A percentile compares a stretch with the other conserved stretches of the same genome.
Evolutionary conservation across 495 filamentous ascomycete genomes (phyloP).

Genomic region (Xylaria palmicola): DNA sequence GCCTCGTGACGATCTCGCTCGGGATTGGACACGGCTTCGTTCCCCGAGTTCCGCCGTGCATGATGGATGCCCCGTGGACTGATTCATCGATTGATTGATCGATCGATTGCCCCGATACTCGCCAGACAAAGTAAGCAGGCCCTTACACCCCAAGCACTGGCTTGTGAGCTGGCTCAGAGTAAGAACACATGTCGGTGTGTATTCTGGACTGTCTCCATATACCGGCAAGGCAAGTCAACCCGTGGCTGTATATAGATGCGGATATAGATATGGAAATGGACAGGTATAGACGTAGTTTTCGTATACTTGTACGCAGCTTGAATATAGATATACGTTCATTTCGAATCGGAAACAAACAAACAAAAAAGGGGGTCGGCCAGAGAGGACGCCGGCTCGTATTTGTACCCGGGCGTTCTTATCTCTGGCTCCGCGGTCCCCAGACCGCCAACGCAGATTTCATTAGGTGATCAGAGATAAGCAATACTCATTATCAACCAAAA

Average conservation of each 20-base stretch:
- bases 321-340: not conserved
- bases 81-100: not conserved
- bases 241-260: too few relatives aligned
- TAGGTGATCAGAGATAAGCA: slow-evolving; percentile 15
- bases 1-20: slow-evolving; percentile 1
- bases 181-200: too few relatives aligned
- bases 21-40: not conserved
- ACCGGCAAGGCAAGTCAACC: too few relatives aligned
- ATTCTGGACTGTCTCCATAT: too few relatives aligned
- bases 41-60: not conserved
- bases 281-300: not conserved
- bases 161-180: too few relatives aligned
- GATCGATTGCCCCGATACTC: too few relatives aligned
- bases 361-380: too few relatives aligned
- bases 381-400: slow-evolving; percentile 9
- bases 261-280: too few relatives aligned
- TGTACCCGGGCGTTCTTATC: slow-evolving; percentile 18
- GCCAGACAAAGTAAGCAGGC: not conserved
- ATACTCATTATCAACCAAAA: slow-evolving; percentile 22
- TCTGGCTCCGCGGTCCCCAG: slow-evolving; percentile 10
- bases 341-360: not conserved
- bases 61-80: not conserved
- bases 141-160: not conserved
- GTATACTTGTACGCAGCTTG: too few relatives aligned
- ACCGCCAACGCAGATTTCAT: slow-evolving; percentile 9